phyloP scores from a whole-genome alignment of 1,284 basidiomycete genomes.

The Anthracocystis walkeri region DNA sequence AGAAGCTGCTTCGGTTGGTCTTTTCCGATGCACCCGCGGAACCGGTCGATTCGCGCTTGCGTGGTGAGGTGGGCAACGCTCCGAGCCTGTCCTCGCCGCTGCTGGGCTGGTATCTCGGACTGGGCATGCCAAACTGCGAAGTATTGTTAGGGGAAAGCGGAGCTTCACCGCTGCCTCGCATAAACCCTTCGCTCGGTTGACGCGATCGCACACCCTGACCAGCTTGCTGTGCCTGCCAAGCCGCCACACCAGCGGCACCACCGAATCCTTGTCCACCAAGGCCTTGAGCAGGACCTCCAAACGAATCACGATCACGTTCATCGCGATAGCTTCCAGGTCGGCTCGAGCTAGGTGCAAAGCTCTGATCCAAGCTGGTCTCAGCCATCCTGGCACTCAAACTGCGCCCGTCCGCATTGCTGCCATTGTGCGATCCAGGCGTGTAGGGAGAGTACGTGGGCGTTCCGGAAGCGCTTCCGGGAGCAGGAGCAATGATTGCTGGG shows the following conservation, averaged over 20 bases:
- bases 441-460: slow-evolving; percentile 36
- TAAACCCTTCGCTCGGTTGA: slow-evolving; percentile 30
- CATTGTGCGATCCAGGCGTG: slow-evolving; percentile 34
- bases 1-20: slow-evolving; percentile 61
- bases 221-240: slow-evolving; percentile 56
- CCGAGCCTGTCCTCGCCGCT: slow-evolving; percentile 44
- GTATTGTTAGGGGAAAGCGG: slow-evolving; percentile 27
- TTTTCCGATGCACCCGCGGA: slow-evolving; percentile 28
- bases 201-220: slow-evolving; percentile 36
- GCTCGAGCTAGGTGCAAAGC: slow-evolving; percentile 31
- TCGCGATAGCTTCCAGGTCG: slow-evolving; percentile 38
- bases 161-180: slow-evolving; percentile 36
- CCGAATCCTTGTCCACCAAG: slow-evolving; percentile 28
- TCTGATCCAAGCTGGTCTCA: slow-evolving; percentile 44
- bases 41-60: slow-evolving; percentile 56
- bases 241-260: slow-evolving; percentile 42
- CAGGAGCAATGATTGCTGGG: slow-evolving; percentile 38
- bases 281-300: slow-evolving; percentile 15
- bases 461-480: slow-evolving; percentile 13
- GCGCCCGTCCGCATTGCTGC: slow-evolving; percentile 48
- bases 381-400: slow-evolving; percentile 44
- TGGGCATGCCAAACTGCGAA: slow-evolving; percentile 32
- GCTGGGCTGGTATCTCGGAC: slow-evolving; percentile 25
- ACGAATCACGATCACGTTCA: slow-evolving; percentile 34
- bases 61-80: slow-evolving; percentile 47